These are phyloP conservation scores for Bruguiera sexangula DNA, from an alignment of 345 rosid species.

Conservation along the genomic window DNA sequence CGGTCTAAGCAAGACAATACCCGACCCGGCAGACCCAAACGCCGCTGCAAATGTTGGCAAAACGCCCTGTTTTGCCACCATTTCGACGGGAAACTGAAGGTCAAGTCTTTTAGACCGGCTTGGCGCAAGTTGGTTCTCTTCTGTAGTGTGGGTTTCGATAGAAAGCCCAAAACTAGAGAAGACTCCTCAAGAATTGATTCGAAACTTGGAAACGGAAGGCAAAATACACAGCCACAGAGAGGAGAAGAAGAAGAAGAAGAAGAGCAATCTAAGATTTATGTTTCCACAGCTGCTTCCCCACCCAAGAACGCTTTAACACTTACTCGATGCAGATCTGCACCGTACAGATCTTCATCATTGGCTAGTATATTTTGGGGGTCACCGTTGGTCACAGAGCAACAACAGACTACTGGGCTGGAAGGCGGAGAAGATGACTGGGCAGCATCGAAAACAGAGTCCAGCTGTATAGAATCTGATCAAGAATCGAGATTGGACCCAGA, in stretches of 20 bases:
- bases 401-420: conserved; percentile 22
- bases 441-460: conserved; percentile 30
- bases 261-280: conserved; percentile 24
- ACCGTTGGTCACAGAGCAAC: conserved; percentile 31
- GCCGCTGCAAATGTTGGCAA: conserved; percentile 47
- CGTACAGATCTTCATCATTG: conserved; percentile 75
- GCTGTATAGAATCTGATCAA: conserved; percentile 21
- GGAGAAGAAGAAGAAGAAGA: conserved; percentile 22
- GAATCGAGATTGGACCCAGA: conserved; percentile 26
- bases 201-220: conserved; percentile 22
- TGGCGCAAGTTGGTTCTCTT: conserved; percentile 43
- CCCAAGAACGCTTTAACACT: conserved; percentile 67
- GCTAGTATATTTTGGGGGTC: conserved; percentile 84
- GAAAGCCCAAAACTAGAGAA: conserved; percentile 26
- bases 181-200: conserved; percentile 33
- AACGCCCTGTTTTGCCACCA: conserved; percentile 32
- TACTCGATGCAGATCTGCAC: conserved; percentile 86
- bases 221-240: conserved; percentile 14
- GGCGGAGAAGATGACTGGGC: conserved; percentile 22
- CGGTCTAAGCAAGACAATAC: conserved; percentile 44
- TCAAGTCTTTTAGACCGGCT: conserved; percentile 30
- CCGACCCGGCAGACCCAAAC: conserved; percentile 11
- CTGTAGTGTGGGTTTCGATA: conserved; percentile 18
- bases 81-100: conserved; percentile 21
- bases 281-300: conserved; percentile 44